Evolutionary conservation across 257 asterid species (phyloP).

Genomic region (Galeopsis tetrahit): DNA sequence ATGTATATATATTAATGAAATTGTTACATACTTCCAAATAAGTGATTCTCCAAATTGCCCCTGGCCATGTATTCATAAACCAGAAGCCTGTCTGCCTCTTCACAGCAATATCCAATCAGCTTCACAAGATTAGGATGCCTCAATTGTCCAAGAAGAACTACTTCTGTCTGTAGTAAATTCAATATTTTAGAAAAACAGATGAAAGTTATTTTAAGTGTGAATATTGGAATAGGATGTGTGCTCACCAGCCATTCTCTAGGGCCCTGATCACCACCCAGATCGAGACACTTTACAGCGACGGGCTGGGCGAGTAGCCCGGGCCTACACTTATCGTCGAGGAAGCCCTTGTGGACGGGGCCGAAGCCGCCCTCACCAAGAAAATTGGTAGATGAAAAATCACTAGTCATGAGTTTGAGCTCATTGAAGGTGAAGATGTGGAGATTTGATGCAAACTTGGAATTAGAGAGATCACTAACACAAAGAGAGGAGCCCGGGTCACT

Average conservation of each 20-base stretch:
- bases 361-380: constrained; percentile 90
- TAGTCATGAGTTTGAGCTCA: constrained; percentile 57
- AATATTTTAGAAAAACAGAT: too few relatives aligned
- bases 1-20: not conserved
- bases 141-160: constrained; percentile 78
- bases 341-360: constrained; percentile 93
- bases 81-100: constrained; percentile 77
- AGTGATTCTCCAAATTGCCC: constrained; percentile 76
- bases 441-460: constrained; percentile 56
- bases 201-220: not conserved
- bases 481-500: constrained; percentile 63
- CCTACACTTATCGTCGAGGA: constrained; percentile 56
- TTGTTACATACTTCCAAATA: constrained; percentile 57
- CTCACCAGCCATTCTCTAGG: constrained; percentile 87
- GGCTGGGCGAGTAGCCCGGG: constrained; percentile 78
- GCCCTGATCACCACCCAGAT: constrained; percentile 80
- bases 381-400: constrained; percentile 53
- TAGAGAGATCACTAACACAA: constrained; percentile 58
- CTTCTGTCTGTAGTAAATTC: constrained; percentile 60
- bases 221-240: not conserved
- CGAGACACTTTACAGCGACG: constrained; percentile 81
- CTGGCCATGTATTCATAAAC: constrained; percentile 86
- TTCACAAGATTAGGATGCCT: constrained; percentile 80
- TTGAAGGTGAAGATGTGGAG: constrained; percentile 68
- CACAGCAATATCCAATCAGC: constrained; percentile 85